phyloP scores from a whole-genome alignment of 306 rosid species.

The Glycine soja region DNA sequence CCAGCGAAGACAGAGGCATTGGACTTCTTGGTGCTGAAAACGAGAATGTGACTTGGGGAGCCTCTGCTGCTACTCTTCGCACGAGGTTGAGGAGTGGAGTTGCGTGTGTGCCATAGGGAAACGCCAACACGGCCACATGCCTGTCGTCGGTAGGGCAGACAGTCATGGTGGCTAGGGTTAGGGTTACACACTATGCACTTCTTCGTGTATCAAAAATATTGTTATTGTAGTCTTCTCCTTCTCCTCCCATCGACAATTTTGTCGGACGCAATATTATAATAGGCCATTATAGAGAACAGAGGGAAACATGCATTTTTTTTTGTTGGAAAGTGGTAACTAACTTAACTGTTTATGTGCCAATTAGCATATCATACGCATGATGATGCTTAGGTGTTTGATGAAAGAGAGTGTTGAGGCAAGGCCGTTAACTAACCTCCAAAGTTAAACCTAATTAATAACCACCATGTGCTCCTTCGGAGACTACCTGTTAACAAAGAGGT shows the following conservation, averaged over 20 bases:
- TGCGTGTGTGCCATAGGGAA: slow-evolving; percentile 83
- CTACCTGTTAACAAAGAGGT: too few relatives aligned
- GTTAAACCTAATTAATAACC: too few relatives aligned
- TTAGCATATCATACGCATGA: too few relatives aligned
- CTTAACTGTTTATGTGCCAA: too few relatives aligned
- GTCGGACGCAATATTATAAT: too few relatives aligned
- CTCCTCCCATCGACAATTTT: neutral
- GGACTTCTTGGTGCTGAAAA: slow-evolving; percentile 59
- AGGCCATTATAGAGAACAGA: neutral
- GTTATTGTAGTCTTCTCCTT: neutral
- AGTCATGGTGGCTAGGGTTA: neutral
- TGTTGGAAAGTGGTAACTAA: neutral
- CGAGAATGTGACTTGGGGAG: slow-evolving; percentile 52
- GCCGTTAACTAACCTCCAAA: too few relatives aligned
- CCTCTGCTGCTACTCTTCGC: slow-evolving; percentile 50
- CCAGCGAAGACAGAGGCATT: slow-evolving; percentile 46
- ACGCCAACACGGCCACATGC: slow-evolving; percentile 73
- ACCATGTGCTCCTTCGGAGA: too few relatives aligned
- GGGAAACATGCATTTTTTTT: neutral
- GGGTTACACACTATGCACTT: neutral
- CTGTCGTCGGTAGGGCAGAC: neutral
- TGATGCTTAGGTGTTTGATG: too few relatives aligned
- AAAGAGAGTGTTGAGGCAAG: too few relatives aligned
- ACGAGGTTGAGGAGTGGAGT: slow-evolving; percentile 63
- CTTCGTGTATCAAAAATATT: too few relatives aligned